Evolutionary conservation across 1,139 yeast species (phyloP).

Genomic region (Casaregolazyma suthepensis): DNA sequence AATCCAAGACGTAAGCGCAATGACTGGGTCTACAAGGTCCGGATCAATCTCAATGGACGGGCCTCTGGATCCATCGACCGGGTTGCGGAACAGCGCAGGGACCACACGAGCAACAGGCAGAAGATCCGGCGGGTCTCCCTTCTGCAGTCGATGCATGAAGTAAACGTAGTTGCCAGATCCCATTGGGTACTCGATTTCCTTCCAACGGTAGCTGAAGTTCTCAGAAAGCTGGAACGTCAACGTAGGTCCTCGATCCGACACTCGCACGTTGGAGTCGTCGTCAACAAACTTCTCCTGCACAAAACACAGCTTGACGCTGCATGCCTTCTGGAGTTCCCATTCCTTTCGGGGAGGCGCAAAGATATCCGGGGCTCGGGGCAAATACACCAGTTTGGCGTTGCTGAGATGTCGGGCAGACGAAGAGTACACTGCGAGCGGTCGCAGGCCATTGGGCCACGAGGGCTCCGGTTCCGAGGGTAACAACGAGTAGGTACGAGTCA

Average conservation of each 20-base stretch:
- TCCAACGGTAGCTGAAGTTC: slow-evolving; percentile 16
- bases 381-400: slow-evolving; percentile 20
- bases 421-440: slow-evolving; percentile 13
- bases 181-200: slow-evolving; percentile 12
- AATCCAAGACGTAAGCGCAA: slow-evolving; percentile 18
- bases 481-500: slow-evolving; percentile 12
- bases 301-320: slow-evolving; percentile 11
- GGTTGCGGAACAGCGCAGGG: slow-evolving; percentile 14
- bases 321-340: slow-evolving; percentile 11
- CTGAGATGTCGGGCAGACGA: slow-evolving; percentile 13
- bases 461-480: slow-evolving; percentile 9
- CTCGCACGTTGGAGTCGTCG: neutral
- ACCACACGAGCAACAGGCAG: slow-evolving; percentile 21
- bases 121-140: slow-evolving; percentile 1
- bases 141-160: slow-evolving; percentile 19
- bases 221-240: slow-evolving; percentile 9
- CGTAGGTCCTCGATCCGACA: neutral
- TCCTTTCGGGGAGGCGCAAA: slow-evolving; percentile 1
- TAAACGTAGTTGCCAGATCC: slow-evolving; percentile 12
- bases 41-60: slow-evolving; percentile 25
- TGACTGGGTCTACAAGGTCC: slow-evolving; percentile 19
- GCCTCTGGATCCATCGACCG: slow-evolving; percentile 15
- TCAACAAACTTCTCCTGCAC: neutral
- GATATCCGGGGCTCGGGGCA: slow-evolving; percentile 8
- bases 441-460: slow-evolving; percentile 3